Evolutionary conservation across 2,329 filamentous ascomycete species (phyloP).

Genomic region (Botryotinia calthae): DNA sequence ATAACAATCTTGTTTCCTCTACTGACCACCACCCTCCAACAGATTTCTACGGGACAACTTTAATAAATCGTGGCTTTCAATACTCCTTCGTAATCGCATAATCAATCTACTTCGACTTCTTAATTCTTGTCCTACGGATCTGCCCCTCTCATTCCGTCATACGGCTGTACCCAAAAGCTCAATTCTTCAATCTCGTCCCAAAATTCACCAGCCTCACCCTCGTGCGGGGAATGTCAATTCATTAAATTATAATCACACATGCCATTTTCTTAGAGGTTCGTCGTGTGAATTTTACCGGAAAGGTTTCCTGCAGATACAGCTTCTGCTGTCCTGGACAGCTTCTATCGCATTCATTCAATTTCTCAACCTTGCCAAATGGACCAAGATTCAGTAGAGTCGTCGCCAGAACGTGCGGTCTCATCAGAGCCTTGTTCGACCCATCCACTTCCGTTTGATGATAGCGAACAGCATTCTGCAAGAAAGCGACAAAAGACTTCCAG

Average conservation of each 20-base stretch:
- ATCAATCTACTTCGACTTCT: not conserved
- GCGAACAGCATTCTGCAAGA: conserved; percentile 46
- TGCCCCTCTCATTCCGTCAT: conserved; percentile 9
- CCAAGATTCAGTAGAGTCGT: conserved; percentile 38
- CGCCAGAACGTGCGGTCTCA: conserved; percentile 58
- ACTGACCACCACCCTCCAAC: not conserved
- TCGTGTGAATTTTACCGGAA: conserved; percentile 24
- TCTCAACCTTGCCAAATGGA: conserved; percentile 42
- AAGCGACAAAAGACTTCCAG: conserved; percentile 62
- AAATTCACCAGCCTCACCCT: not conserved
- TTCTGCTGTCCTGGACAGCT: conserved; percentile 19
- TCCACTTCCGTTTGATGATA: conserved; percentile 63
- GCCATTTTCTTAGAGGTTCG: conserved; percentile 23
- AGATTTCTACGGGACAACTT: not conserved
- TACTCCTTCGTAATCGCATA: conserved; percentile 1
- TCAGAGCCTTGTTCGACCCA: conserved; percentile 62
- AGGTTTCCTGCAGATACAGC: conserved; percentile 30
- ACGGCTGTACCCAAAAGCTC: not conserved
- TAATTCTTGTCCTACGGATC: not conserved
- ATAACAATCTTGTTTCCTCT: not conserved
- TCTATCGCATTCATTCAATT: conserved; percentile 49
- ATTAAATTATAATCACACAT: conserved; percentile 24
- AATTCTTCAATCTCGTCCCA: not conserved
- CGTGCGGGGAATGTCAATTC: conserved; percentile 7
- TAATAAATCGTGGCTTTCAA: not conserved